A percentile compares a stretch with the other conserved stretches of the same genome.
phyloP scores from a whole-genome alignment of 495 filamentous ascomycete genomes.

The Chaetomidium leptoderma region DNA sequence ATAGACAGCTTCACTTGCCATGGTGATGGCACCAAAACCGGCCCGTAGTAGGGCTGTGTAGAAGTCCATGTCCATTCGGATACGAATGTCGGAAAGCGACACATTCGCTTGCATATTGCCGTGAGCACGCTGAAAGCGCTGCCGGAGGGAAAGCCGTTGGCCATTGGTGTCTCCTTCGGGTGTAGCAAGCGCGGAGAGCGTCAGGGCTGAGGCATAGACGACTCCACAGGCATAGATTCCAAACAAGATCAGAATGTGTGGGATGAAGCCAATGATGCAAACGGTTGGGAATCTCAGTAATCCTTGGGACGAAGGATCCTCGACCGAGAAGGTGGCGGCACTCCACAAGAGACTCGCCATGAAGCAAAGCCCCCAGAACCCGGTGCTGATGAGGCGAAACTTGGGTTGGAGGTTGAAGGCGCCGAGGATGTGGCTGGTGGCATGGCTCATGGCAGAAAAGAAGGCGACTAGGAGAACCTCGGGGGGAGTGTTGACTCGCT shows the following conservation, averaged over 20 bases:
- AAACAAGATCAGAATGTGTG: conserved; percentile 75
- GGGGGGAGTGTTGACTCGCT: conserved; percentile 71
- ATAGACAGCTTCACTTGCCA: conserved; percentile 93
- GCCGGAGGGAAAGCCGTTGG: conserved; percentile 31
- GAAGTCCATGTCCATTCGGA: conserved; percentile 87
- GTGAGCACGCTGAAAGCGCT: conserved; percentile 61
- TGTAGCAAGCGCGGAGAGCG: conserved; percentile 69
- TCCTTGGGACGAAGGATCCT: conserved; percentile 44
- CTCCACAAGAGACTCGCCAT: conserved; percentile 76
- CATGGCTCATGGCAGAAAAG: conserved; percentile 82
- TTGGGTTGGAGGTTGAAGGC: conserved; percentile 71
- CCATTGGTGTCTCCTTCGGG: conserved; percentile 28
- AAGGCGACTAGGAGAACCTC: conserved; percentile 82
- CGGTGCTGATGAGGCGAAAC: conserved; percentile 77
- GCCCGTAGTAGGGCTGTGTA: conserved; percentile 83
- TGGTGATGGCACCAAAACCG: conserved; percentile 81
- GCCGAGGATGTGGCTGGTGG: conserved; percentile 79
- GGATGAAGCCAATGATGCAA: conserved; percentile 90
- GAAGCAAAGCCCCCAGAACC: conserved; percentile 83
- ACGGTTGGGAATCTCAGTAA: conserved; percentile 83
- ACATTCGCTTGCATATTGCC: conserved; percentile 89
- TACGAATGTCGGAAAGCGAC: conserved; percentile 69
- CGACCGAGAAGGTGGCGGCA: conserved; percentile 54
- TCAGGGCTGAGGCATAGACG: conserved; percentile 73
- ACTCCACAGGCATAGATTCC: conserved; percentile 69